A percentile compares a stretch with the other conserved stretches of the same genome.
Evolutionary conservation across 371 early-diverging fungal species (phyloP).

Genomic region (Gilbertella persicaria): DNA sequence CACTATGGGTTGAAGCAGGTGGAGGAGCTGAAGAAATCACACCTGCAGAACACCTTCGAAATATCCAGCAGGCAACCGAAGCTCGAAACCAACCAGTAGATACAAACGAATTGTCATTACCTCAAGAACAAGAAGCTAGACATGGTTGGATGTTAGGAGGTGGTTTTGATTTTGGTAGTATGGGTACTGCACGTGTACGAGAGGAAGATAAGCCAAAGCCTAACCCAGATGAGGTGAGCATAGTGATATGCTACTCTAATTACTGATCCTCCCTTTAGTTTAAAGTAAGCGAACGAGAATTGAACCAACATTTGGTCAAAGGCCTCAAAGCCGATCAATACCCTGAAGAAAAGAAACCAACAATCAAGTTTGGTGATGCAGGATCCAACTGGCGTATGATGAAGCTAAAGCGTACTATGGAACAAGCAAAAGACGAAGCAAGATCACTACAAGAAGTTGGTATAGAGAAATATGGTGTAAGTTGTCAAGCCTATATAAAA

Average conservation of each 20-base stretch:
- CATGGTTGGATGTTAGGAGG: conserved; percentile 54
- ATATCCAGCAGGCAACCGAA: conserved; percentile 10
- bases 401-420: conserved; percentile 70
- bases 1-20: conserved; percentile 43
- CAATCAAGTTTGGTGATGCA: conserved; percentile 65
- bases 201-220: conserved; percentile 35
- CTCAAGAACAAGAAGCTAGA: conserved; percentile 25
- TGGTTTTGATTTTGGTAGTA: conserved; percentile 42
- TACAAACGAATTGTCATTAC: background rate
- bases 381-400: conserved; percentile 86
- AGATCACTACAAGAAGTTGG: conserved; percentile 69
- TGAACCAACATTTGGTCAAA: conserved; percentile 50
- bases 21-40: conserved; percentile 3
- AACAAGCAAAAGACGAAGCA: conserved; percentile 72
- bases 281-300: conserved; percentile 53
- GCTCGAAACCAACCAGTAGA: conserved; percentile 3
- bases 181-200: conserved; percentile 32
- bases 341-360: conserved; percentile 37
- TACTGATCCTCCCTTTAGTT: conserved; percentile 26
- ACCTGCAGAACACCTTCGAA: conserved; percentile 20
- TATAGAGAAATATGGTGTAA: conserved; percentile 71
- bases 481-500: background rate
- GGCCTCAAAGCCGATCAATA: conserved; percentile 51
- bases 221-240: conserved; percentile 41
- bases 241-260: background rate